Base-by-base conservation (phyloP, 805 yeast genomes). In the Candida sphagnicola region DNA sequence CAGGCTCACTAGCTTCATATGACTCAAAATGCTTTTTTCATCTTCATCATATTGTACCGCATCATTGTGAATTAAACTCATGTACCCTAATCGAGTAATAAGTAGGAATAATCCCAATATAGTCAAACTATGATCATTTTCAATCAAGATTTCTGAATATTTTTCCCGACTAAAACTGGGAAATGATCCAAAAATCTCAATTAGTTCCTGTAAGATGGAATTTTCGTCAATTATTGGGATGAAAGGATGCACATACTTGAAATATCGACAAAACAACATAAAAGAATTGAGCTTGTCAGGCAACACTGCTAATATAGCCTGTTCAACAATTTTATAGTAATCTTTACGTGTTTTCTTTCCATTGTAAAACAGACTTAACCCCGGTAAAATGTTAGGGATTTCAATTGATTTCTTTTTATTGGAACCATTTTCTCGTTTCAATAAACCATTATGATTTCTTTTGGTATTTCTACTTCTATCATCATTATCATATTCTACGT, bases 201-300 rank as follows among this genome's bases (percentile, higher is more conserved):
- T 42, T 16, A 65, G 36, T 30, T 65, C 72, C 18, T 39, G 33
- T 18, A 51, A 26, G n/a, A 61, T 45, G 8, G 53, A 38, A 5
- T 47, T 36, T 41, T 66, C 68, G 36, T 62, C 62, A 2, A 67
- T 34, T 11, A 67, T 47, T 2, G 71, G 67, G 15, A 65, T 51
- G 36, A 68, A 62, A 8, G 72, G 71, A 35, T 53, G 51, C n/a
- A 65, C 71, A 49, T 60, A 65, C 38, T 57, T 59, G 50, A 65
- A 67, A 40, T 53, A 68, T 21, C 65, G 54, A 33, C 51, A 46
- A 32, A 61, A 53, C 10, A 67, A 52, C 37, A 55, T 46, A 14
- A 54, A 45, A 21, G 54, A 33, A 25, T 50, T 59, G 11, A 47
- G 37, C 18, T 51, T 54, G 25, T 50, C 40, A 1, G 74, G 74